Evolutionary conservation across 495 filamentous ascomycete species (phyloP).

Genomic region (Podospora didyma): DNA sequence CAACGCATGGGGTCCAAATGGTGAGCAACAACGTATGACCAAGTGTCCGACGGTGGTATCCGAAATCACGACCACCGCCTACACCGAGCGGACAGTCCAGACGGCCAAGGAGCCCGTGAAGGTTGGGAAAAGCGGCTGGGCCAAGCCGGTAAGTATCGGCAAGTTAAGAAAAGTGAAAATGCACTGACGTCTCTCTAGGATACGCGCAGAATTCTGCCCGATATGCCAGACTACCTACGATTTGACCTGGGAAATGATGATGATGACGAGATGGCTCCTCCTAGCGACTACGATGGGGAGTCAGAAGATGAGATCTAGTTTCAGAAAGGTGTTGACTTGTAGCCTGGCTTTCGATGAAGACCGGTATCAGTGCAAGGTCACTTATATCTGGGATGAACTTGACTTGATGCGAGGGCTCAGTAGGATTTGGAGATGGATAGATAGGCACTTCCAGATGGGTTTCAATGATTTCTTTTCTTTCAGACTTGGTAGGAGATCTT

Average conservation of each 20-base stretch:
- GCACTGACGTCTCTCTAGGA: not conserved
- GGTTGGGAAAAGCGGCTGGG: constrained; percentile 9
- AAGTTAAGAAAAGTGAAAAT: not conserved
- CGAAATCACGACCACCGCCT: not conserved
- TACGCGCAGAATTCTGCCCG: constrained; percentile 6
- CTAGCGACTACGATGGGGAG: not conserved
- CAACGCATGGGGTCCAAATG: constrained; percentile 17
- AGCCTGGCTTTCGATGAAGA: no score
- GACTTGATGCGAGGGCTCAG: no score
- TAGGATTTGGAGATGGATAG: no score
- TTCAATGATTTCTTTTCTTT: no score
- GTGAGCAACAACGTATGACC: constrained; percentile 5
- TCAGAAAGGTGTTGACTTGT: not conserved
- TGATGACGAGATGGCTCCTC: not conserved
- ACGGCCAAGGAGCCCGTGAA: not conserved
- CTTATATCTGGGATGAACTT: no score
- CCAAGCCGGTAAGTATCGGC: constrained; percentile 11
- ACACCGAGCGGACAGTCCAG: no score
- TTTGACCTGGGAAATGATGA: not conserved
- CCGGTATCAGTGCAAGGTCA: no score
- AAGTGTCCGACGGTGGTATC: constrained; percentile 5
- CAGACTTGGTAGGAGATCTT: no score
- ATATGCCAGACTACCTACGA: constrained; percentile 11
- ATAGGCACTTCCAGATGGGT: no score
- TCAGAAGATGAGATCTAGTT: not conserved